Percentiles rank a stretch among this genome's conserved stretches.
Evolutionary conservation across 2,329 filamentous ascomycete genomes (phyloP).

Genomic region (Penicillium brasilianum): DNA sequence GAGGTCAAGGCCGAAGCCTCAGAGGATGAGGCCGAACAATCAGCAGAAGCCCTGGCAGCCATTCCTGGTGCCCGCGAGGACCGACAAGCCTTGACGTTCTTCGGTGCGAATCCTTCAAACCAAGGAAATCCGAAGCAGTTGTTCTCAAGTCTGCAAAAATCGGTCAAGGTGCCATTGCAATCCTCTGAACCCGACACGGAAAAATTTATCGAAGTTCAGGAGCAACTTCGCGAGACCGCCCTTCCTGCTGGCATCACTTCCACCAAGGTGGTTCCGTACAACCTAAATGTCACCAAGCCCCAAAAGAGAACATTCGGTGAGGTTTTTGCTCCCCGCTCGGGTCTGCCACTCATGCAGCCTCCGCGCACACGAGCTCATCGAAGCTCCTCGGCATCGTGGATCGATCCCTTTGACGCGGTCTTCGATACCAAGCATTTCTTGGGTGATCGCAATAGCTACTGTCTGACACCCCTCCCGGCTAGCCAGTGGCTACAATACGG

Average conservation of each 20-base stretch:
- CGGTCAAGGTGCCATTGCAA: slow-evolving; percentile 39
- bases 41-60: slow-evolving; percentile 41
- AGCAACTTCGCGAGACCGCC: slow-evolving; percentile 64
- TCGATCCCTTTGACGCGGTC: slow-evolving; percentile 48
- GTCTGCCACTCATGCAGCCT: slow-evolving; percentile 46
- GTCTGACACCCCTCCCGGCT: slow-evolving; percentile 45
- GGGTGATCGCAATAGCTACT: slow-evolving; percentile 48
- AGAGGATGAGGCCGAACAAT: slow-evolving; percentile 43
- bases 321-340: slow-evolving; percentile 49
- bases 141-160: slow-evolving; percentile 80
- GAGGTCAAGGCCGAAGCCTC: slow-evolving; percentile 41
- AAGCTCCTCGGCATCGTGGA: slow-evolving; percentile 43
- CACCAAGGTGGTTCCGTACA: slow-evolving; percentile 66
- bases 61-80: slow-evolving; percentile 54
- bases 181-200: slow-evolving; percentile 44
- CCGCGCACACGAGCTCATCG: slow-evolving; percentile 46
- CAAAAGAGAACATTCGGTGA: slow-evolving; percentile 50
- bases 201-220: slow-evolving; percentile 47
- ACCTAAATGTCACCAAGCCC: slow-evolving; percentile 33
- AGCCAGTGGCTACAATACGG: slow-evolving; percentile 53
- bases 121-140: slow-evolving; percentile 75
- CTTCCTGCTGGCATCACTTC: slow-evolving; percentile 77
- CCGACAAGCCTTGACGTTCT: slow-evolving; percentile 73
- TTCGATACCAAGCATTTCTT: slow-evolving; percentile 41
- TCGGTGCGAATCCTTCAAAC: slow-evolving; percentile 75